Conservation (phyloP, 495 filamentous ascomycete genomes). For the Hyphodiscus hymeniophilus region DNA sequence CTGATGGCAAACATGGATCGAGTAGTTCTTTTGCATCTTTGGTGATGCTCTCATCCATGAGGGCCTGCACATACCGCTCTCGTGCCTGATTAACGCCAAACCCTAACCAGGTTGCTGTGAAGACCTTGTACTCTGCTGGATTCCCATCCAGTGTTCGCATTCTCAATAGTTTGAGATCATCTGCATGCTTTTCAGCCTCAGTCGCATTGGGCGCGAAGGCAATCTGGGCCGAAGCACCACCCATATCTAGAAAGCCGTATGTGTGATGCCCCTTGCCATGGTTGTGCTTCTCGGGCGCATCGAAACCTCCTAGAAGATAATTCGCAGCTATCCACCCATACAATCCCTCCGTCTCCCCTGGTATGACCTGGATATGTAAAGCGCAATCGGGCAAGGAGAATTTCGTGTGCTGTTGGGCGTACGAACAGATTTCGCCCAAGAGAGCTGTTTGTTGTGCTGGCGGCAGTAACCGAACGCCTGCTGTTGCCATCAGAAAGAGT, state of each 20-base stretch:
- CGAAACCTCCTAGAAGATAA: slow-evolving; percentile 89
- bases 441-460: slow-evolving; percentile 61
- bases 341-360: slow-evolving; percentile 92
- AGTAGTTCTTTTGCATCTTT: slow-evolving; percentile 57
- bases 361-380: slow-evolving; percentile 88
- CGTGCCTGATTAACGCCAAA: slow-evolving; percentile 93
- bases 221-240: slow-evolving; percentile 93
- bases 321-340: slow-evolving; percentile 99
- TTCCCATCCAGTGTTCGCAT: slow-evolving; percentile 74
- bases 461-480: slow-evolving; percentile 90
- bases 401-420: slow-evolving; percentile 65
- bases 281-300: slow-evolving; percentile 60
- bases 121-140: slow-evolving; percentile 73
- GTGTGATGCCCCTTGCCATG: slow-evolving; percentile 87
- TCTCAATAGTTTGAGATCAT: slow-evolving; percentile 80
- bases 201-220: slow-evolving; percentile 94
- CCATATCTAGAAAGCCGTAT: slow-evolving; percentile 98
- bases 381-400: slow-evolving; percentile 88
- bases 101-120: slow-evolving; percentile 93
- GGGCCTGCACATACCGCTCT: slow-evolving; percentile 63
- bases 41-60: slow-evolving; percentile 51
- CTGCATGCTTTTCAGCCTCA: slow-evolving; percentile 80
- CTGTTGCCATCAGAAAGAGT: slow-evolving; percentile 90
- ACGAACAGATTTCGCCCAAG: slow-evolving; percentile 73
- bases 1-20: slow-evolving; percentile 84